Evolutionary conservation across 192 early-diverging fungal species (phyloP), one percentile per base, ranked within the genome.

Genomic region (Backusella tuberculispora): DNA sequence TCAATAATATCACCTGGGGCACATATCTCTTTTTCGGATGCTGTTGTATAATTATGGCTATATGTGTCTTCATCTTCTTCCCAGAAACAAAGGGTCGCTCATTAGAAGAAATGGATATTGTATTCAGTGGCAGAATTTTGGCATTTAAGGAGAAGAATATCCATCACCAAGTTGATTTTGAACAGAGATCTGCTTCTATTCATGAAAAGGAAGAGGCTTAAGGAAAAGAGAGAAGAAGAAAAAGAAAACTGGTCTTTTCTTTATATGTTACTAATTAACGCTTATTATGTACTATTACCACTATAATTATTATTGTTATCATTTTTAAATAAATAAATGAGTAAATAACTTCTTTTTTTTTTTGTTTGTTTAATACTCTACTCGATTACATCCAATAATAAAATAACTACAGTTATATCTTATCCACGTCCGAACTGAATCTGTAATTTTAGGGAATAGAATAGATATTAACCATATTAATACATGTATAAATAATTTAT

Each of bases 21-120:
- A 84, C 91, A 26, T 91, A 90, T 75, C 76, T 88, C 77, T 87
- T 95, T 72, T 97, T 92, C 77, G 92, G 85, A n/a, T 78, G 83
- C 40, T 86, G 88, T 69, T 88, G 89, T 83, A 77, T 64, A 2
- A 79, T 83, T 13, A 84, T 89, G 64, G 78, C 87, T 17, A 72
- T 83, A 43, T 84, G 85, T 68, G 84, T 91, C 64, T 90, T 86
- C 81, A 70, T 93, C 75, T 88, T 92, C 80, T 92, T 88, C 76
- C 92, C 92, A 13, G 94, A 95, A 83, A 95, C 95, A 79, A 95
- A 92, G 84, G 91, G 92, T 65, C 81, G 87, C 19, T 88, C 93
- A 29, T 88, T 97, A 50, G 96, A 97, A 80, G 93, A 97, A 72
- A 94, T 97, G 91, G 95, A 96, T 69, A 75, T 87, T 21, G 78